phyloP scores from a whole-genome alignment of 2,329 filamentous ascomycete species.

The Fusarium tupiense region DNA sequence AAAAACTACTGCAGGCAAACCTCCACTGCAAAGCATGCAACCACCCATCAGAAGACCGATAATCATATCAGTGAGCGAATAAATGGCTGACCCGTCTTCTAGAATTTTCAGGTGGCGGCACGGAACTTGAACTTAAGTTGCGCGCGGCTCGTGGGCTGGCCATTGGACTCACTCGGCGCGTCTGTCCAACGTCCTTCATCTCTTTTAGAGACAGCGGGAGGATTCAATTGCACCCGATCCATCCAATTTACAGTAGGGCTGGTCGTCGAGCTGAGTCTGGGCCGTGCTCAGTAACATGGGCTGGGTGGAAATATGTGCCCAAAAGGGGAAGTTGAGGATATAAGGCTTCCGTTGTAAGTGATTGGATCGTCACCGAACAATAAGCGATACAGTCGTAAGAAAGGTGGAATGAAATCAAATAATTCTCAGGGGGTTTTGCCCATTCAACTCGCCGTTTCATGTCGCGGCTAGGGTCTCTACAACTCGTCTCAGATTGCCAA shows the following conservation, averaged over 20 bases:
- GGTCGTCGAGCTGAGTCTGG: slow-evolving; percentile 8
- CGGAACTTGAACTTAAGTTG: not conserved
- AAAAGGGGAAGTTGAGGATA: slow-evolving; percentile 7
- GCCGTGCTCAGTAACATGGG: not conserved
- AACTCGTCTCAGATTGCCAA: slow-evolving; percentile 43
- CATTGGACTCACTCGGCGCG: not conserved
- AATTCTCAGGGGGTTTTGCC: slow-evolving; percentile 20
- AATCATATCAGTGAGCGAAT: not conserved
- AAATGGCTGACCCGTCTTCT: slow-evolving; percentile 24
- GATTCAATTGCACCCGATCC: slow-evolving; percentile 4
- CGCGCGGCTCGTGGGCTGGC: slow-evolving; percentile 10
- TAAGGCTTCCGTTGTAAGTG: not conserved
- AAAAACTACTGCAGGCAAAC: slow-evolving; percentile 16
- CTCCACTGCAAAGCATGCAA: slow-evolving; percentile 14
- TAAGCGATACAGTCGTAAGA: not conserved
- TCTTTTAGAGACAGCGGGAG: slow-evolving; percentile 3
- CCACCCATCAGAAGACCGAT: slow-evolving; percentile 5
- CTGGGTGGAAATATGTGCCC: slow-evolving; percentile 1
- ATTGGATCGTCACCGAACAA: slow-evolving; percentile 1
- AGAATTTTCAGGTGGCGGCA: slow-evolving; percentile 27
- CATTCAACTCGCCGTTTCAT: slow-evolving; percentile 37
- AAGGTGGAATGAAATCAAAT: not conserved
- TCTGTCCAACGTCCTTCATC: slow-evolving; percentile 28
- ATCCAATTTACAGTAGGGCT: slow-evolving; percentile 21
- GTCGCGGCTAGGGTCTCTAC: slow-evolving; percentile 24